Evolutionary conservation across 441 rosid species (phyloP).

Genomic region (Pelargonium cotyledonis): DNA sequence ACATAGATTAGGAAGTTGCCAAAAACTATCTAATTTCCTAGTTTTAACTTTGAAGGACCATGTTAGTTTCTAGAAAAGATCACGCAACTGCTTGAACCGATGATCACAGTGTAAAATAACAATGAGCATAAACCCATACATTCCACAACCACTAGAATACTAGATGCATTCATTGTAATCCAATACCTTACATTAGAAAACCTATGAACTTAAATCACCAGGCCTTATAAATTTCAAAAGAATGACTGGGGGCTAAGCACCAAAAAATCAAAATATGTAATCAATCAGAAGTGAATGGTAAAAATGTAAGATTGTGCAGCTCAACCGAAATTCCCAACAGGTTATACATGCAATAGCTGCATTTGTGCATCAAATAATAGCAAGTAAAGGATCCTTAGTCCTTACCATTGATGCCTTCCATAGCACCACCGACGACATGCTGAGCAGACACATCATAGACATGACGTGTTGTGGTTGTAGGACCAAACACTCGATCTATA

Average conservation of each 20-base stretch:
- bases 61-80: neutral
- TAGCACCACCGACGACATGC: slow-evolving; percentile 88
- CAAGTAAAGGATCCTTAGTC: slow-evolving; percentile 8
- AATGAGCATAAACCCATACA: neutral
- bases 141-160: neutral
- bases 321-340: neutral
- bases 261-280: neutral
- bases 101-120: neutral
- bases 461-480: slow-evolving; percentile 97
- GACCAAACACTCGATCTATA: slow-evolving; percentile 95
- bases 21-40: neutral
- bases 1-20: neutral
- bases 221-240: neutral
- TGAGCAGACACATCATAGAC: slow-evolving; percentile 97
- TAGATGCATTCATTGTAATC: neutral
- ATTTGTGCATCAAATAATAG: slow-evolving; percentile 7
- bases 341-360: neutral
- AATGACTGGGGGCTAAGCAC: neutral
- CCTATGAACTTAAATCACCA: neutral
- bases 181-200: neutral
- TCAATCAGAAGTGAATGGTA: neutral
- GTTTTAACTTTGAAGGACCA: neutral
- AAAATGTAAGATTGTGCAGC: neutral
- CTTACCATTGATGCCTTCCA: slow-evolving; percentile 95
- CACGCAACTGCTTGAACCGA: neutral